Evolutionary conservation across 768 basidiomycete genomes (phyloP), one percentile per base, ranked within the genome.

Genomic region (Lentinula raphanica): DNA sequence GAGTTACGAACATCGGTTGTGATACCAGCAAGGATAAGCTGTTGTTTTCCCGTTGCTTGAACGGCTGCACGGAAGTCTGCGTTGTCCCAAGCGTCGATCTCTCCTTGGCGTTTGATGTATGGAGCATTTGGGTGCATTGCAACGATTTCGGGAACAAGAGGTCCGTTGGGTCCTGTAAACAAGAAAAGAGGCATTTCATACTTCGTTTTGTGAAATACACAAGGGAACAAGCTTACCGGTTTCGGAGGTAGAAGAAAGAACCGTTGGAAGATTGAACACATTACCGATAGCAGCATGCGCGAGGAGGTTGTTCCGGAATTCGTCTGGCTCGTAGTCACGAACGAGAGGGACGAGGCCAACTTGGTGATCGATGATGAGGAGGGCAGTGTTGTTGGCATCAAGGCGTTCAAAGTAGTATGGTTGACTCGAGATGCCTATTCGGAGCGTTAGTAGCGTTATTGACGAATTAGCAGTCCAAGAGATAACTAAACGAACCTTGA

Each of bases 51-150:
- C 4, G 78, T 78, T 3, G 78, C 77, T 45, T 71, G 63, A 13
- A 81, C 77, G 15, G 79, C 79, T 2, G 67, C 68, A 40, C 74
- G 69, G 70, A 81, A 79, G 51, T 78, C 77, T 9, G 67, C 54
- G 64, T 78, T 79, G 61, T 81, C 78, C 80, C 80, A 81, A 9
- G 80, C 79, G 56, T 81, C 67, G n/a, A 81, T 79, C 62, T 79
- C 78, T 1, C 78, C 79, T 25, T 75, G 65, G 13, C 80, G 71
- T 66, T 74, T 76, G 69, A 80, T 76, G 57, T 72, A 65, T 13
- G 78, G 70, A 0, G 76, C 76, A 54, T 75, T 61, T 1, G 77
- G 75, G 55, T 80, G 74, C 75, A 80, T 74, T 1, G 68, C 74
- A n/a, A 73, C 27, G 38, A 81, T 73, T 59, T 80, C 79, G 56